Conservation (phyloP, 2,329 filamentous ascomycete species). For the Rhynchosporium graminicola region DNA sequence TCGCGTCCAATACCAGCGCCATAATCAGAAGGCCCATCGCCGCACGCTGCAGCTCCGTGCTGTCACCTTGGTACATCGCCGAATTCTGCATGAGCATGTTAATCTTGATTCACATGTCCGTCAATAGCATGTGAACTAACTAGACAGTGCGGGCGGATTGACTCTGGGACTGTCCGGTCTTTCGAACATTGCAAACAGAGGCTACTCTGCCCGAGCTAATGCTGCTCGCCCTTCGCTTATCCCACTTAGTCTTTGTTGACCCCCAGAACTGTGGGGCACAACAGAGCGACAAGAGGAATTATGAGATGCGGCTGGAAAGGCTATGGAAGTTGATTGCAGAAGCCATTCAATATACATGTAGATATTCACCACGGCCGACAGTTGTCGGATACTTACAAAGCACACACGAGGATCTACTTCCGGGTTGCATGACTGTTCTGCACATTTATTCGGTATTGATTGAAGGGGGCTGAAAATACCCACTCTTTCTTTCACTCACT, state of each 20-base stretch:
- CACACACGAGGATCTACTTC: constrained; percentile 13
- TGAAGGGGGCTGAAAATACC: constrained; percentile 14
- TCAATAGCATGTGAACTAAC: constrained; percentile 3
- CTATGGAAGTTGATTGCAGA: constrained; percentile 3
- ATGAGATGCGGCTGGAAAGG: constrained; percentile 5
- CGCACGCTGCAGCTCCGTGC: constrained; percentile 9
- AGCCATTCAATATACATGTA: background rate
- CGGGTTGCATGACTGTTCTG: constrained; percentile 7
- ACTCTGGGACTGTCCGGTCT: constrained; percentile 1
- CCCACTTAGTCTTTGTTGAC: constrained; percentile 7
- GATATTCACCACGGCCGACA: constrained; percentile 1
- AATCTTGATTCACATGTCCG: constrained; percentile 8
- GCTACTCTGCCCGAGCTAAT: background rate
- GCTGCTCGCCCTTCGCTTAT: constrained; percentile 6
- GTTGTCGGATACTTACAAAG: background rate
- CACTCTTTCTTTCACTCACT: background rate
- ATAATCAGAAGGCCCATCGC: background rate
- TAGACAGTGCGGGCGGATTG: constrained; percentile 6
- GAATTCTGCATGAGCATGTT: constrained; percentile 14
- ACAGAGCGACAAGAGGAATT: background rate
- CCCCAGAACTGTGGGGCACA: background rate
- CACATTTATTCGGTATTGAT: constrained; percentile 10
- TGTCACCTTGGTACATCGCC: constrained; percentile 2
- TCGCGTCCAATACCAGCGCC: constrained; percentile 1
- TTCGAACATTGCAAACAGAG: constrained; percentile 12